phyloP scores from a whole-genome alignment of 345 rosid genomes.

The Mercurialis annua region DNA sequence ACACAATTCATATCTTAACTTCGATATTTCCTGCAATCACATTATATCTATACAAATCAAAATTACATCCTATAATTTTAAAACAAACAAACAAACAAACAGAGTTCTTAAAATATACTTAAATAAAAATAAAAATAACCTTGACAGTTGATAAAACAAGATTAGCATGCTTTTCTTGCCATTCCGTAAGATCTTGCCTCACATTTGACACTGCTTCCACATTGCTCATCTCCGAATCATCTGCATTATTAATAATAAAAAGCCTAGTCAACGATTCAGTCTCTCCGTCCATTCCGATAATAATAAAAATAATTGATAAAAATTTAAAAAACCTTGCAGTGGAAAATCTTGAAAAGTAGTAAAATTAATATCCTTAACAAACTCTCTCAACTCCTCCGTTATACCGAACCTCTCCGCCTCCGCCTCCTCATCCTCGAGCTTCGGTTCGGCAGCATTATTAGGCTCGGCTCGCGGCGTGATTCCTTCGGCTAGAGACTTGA shows the following conservation, averaged over 20 bases:
- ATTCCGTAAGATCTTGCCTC: constrained; percentile 56
- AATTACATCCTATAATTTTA: not conserved
- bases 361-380: constrained; percentile 43
- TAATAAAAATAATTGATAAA: not conserved
- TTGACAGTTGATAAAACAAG: constrained; percentile 53
- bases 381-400: constrained; percentile 55
- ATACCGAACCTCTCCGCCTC: constrained; percentile 48
- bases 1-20: constrained; percentile 58
- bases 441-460: not conserved
- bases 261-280: not conserved
- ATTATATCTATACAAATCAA: not conserved
- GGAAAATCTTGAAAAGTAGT: constrained; percentile 60
- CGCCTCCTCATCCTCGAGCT: constrained; percentile 18
- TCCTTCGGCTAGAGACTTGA: constrained; percentile 45
- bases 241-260: constrained; percentile 25
- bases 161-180: constrained; percentile 57
- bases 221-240: constrained; percentile 47
- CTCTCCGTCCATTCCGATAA: not conserved
- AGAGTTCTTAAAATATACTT: no score
- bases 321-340: constrained; percentile 31
- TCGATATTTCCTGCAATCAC: constrained; percentile 51
- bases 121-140: constrained; percentile 27
- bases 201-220: constrained; percentile 52
- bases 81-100: not conserved
- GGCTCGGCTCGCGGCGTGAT: constrained; percentile 19